Percentiles rank a stretch among this genome's conserved stretches.
These are phyloP conservation scores for Aspergillus sp. DNA, from an alignment of 2,329 filamentous ascomycete genomes.

Conservation along the genomic window DNA sequence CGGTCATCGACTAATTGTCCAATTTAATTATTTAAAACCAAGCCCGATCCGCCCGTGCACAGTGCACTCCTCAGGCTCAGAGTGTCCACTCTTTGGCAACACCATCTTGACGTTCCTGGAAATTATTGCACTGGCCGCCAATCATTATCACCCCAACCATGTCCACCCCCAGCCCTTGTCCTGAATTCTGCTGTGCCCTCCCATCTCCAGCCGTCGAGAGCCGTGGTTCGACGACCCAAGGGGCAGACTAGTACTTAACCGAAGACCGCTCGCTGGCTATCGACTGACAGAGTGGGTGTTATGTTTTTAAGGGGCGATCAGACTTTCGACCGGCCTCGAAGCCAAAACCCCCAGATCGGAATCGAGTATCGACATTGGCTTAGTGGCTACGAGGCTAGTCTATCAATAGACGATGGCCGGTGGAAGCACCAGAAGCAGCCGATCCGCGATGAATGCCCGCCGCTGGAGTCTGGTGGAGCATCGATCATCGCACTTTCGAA, in stretches of 20 bases:
- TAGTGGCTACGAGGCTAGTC: not conserved
- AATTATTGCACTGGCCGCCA: not conserved
- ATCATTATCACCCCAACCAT: not conserved
- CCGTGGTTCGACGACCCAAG: not conserved
- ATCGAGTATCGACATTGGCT: conserved; percentile 1
- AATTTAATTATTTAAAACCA: conserved; percentile 8
- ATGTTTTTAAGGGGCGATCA: conserved; percentile 5
- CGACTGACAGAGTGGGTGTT: conserved; percentile 1
- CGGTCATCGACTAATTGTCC: not conserved
- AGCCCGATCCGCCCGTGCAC: conserved; percentile 6
- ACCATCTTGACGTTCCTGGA: conserved; percentile 1
- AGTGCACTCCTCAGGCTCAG: too few species aligned
- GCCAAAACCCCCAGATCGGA: not conserved
- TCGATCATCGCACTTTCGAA: not conserved
- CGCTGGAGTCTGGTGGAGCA: conserved; percentile 5
- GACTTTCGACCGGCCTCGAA: not conserved
- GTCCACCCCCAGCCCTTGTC: not conserved
- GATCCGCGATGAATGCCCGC: conserved; percentile 4
- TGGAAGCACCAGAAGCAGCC: not conserved
- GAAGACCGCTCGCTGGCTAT: not conserved
- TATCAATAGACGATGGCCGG: conserved; percentile 2
- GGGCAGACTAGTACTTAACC: too few species aligned
- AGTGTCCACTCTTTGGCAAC: not conserved
- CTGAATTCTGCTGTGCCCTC: not conserved
- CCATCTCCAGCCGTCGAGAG: not conserved